A percentile compares a stretch with the other conserved stretches of the same genome.
Evolutionary conservation across 1,284 basidiomycete genomes (phyloP).

Genomic region (Uromyces viciae-fabae): DNA sequence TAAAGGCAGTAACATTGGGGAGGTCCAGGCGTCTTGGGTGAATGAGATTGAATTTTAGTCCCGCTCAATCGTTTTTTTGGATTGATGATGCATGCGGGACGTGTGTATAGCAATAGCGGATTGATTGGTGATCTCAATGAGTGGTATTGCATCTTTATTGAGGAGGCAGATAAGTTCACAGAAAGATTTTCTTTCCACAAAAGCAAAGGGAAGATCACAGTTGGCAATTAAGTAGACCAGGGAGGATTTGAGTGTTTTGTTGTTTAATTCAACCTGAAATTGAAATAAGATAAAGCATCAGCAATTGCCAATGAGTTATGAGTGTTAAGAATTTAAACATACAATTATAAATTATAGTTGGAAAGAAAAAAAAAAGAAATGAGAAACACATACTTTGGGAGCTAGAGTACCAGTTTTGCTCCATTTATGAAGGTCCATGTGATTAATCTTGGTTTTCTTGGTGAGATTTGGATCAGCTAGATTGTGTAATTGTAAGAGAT

Average conservation of each 20-base stretch:
- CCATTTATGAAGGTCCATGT: neutral
- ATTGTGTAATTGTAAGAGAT: neutral
- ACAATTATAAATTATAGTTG: neutral
- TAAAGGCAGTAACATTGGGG: constrained; percentile 10
- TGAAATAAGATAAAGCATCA: too few species aligned
- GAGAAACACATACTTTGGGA: neutral
- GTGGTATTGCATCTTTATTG: neutral
- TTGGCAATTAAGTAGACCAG: neutral
- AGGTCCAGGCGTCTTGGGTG: neutral
- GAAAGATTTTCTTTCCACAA: neutral
- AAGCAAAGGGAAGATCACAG: neutral
- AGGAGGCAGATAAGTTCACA: neutral
- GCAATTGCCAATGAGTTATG: too few species aligned
- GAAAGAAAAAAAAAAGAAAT: neutral
- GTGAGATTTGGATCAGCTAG: neutral
- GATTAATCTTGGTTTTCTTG: neutral
- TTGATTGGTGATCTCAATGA: neutral
- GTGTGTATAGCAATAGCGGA: neutral
- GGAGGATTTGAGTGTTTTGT: neutral
- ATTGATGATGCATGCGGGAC: neutral
- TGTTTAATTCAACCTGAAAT: neutral
- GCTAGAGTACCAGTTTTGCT: neutral
- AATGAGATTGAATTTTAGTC: neutral
- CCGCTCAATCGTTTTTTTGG: neutral
- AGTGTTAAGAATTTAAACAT: neutral